Percentiles rank a stretch among this genome's conserved stretches.
Evolutionary conservation across 2,329 filamentous ascomycete species (phyloP).

Genomic region (Westerdykella sp.): DNA sequence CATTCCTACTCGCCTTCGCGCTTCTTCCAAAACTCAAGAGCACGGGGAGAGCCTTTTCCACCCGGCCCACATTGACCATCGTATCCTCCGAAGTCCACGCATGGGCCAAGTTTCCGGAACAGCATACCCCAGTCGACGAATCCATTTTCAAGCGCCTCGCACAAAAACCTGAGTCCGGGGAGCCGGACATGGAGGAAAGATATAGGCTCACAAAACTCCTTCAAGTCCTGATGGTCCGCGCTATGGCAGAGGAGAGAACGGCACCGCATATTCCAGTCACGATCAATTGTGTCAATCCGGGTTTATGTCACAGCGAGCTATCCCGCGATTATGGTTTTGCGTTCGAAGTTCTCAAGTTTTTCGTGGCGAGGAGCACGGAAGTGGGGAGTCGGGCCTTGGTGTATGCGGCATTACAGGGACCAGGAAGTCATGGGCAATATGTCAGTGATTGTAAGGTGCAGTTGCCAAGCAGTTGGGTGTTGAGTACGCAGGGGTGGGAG

Average conservation of each 20-base stretch:
- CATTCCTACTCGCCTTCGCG: slow-evolving; percentile 31
- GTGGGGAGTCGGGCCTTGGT: slow-evolving; percentile 40
- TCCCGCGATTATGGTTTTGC: slow-evolving; percentile 13
- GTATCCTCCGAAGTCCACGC: slow-evolving; percentile 30
- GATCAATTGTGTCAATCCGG: slow-evolving; percentile 31
- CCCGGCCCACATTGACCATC: slow-evolving; percentile 24
- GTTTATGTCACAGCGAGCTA: slow-evolving; percentile 27
- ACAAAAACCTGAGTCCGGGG: slow-evolving; percentile 5
- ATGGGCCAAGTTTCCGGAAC: slow-evolving; percentile 21
- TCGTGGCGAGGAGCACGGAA: slow-evolving; percentile 36
- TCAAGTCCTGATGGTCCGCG: slow-evolving; percentile 20
- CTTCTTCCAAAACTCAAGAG: slow-evolving; percentile 23
- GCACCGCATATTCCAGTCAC: slow-evolving; percentile 20
- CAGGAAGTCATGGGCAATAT: slow-evolving; percentile 39
- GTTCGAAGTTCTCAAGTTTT: slow-evolving; percentile 9
- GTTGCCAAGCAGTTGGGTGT: slow-evolving; percentile 28
- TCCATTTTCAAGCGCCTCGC: slow-evolving; percentile 25
- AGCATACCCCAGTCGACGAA: slow-evolving; percentile 15
- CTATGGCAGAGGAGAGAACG: slow-evolving; percentile 15
- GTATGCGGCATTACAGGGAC: slow-evolving; percentile 30
- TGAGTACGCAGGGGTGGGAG: slow-evolving; percentile 32
- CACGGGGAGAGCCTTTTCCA: slow-evolving; percentile 18
- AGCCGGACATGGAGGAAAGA: slow-evolving; percentile 12
- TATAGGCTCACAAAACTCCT: slow-evolving; percentile 31
- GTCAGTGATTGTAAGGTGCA: slow-evolving; percentile 30